Base-by-base conservation (phyloP, 352 stramenopile species). In the Globisporangium barbulae region DNA sequence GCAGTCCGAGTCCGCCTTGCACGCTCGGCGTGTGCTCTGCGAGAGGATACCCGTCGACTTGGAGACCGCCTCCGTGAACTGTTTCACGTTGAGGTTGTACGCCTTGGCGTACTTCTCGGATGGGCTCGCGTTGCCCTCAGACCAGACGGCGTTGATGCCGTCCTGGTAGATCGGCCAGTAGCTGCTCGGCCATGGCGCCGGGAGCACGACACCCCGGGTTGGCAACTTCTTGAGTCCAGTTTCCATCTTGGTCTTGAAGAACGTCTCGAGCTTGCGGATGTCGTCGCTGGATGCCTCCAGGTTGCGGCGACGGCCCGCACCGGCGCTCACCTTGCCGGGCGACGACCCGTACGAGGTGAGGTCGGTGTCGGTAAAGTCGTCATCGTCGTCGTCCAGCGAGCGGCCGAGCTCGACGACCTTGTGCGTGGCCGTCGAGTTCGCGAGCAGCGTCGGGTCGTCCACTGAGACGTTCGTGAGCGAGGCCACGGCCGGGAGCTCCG, bases 161-260 rank as follows among this genome's bases (percentile, higher is more conserved):
- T 90, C 81, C 49, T 76, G 64, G 68, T 79, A 88, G 41, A 65
- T 68, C 2, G 81, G 78, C 76, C 78, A 90, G 75, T 90, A 90
- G 65, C 73, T 82, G 31, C 72, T 59, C 7, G 77, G 72, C 77
- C 77, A 85, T 28, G 76, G 76, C 58, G 39, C 35, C 30, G 53
- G 42, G 9, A 55, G 15, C 3, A 69, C 15, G 2, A 64, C 47
- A 13, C 59, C 47, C 33, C 41, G 39, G 12, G 59, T 59, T 21
- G 59, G 33, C 17, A 58, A 22, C 33, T 58, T 64, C 59, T 64
- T 50, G 15, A 64, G 33, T 22, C 47, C 44, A 47, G 52, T 58
- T 48, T 78, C 72, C 22, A 80, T 65, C 41, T 60, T 65, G 5
- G 68, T 69, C 5, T 61, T 67, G 39, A 64, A 64, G 59, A 50